Evolutionary conservation across 2,329 filamentous ascomycete genomes (phyloP).

Genomic region (Aspergillus terreus): DNA sequence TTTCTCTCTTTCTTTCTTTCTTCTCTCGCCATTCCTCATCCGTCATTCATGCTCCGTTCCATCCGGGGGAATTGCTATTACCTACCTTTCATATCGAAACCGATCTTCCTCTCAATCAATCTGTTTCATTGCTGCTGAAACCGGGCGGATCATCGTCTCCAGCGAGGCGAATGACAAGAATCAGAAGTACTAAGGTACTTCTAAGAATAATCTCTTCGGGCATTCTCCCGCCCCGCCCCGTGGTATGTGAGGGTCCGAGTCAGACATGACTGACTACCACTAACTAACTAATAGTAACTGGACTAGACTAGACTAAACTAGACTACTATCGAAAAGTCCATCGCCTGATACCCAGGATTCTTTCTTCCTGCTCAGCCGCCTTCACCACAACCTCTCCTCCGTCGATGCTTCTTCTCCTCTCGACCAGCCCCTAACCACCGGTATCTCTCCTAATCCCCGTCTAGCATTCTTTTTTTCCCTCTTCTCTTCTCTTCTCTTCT

Average conservation of each 20-base stretch:
- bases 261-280: neutral
- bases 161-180: too few species aligned
- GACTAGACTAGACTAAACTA: too few species aligned
- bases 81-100: too few species aligned
- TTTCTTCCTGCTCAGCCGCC: neutral
- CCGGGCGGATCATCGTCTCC: too few species aligned
- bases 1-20: neutral
- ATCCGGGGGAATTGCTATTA: too few species aligned
- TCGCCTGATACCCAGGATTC: neutral
- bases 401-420: neutral
- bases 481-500: constrained; percentile 5
- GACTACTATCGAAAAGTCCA: neutral
- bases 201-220: neutral
- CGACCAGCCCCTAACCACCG: neutral
- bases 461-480: constrained; percentile 5
- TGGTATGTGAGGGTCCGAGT: neutral
- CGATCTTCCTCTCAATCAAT: too few species aligned
- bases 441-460: neutral
- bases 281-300: too few species aligned
- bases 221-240: neutral
- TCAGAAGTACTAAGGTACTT: neutral
- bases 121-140: too few species aligned
- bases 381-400: neutral
- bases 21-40: neutral
- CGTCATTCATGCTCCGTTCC: too few species aligned